Conservation (phyloP, 805 yeast species). For the Torulaspora delbrueckii region DNA sequence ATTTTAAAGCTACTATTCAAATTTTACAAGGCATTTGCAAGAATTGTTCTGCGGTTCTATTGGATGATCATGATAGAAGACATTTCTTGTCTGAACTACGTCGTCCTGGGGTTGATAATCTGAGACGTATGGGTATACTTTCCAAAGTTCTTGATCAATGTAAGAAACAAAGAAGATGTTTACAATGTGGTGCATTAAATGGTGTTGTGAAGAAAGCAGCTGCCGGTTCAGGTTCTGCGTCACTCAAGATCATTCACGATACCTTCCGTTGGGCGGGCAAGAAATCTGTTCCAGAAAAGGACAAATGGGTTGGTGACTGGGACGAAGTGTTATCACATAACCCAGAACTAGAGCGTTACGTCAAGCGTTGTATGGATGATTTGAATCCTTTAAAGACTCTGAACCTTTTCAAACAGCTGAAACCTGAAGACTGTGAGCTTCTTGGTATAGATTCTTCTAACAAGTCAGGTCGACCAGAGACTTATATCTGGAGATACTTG, state of each 20-base stretch:
- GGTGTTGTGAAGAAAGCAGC: constrained; percentile 98
- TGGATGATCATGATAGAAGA: constrained; percentile 68
- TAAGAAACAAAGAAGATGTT: constrained; percentile 88
- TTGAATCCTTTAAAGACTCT: constrained; percentile 87
- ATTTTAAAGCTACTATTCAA: constrained; percentile 84
- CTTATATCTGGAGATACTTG: constrained; percentile 92
- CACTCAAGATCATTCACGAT: constrained; percentile 91
- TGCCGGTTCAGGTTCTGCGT: constrained; percentile 86
- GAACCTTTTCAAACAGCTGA: constrained; percentile 78
- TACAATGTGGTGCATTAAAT: constrained; percentile 79
- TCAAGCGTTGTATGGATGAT: constrained; percentile 86
- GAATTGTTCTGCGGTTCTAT: constrained; percentile 70
- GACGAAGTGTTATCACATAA: constrained; percentile 64
- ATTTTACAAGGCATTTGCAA: constrained; percentile 90
- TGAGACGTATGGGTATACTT: constrained; percentile 84
- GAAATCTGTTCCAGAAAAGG: constrained; percentile 77
- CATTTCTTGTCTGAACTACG: constrained; percentile 72
- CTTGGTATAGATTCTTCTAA: constrained; percentile 79
- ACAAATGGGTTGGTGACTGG: constrained; percentile 82
- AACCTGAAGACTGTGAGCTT: constrained; percentile 85
- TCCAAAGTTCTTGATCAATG: constrained; percentile 86
- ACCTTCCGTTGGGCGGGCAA: constrained; percentile 95
- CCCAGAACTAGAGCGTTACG: constrained; percentile 85
- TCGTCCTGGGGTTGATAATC: constrained; percentile 82
- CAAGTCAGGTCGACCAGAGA: constrained; percentile 89